Conservation (phyloP, 2,329 filamentous ascomycete genomes). For the Byssochlamys sp. region DNA sequence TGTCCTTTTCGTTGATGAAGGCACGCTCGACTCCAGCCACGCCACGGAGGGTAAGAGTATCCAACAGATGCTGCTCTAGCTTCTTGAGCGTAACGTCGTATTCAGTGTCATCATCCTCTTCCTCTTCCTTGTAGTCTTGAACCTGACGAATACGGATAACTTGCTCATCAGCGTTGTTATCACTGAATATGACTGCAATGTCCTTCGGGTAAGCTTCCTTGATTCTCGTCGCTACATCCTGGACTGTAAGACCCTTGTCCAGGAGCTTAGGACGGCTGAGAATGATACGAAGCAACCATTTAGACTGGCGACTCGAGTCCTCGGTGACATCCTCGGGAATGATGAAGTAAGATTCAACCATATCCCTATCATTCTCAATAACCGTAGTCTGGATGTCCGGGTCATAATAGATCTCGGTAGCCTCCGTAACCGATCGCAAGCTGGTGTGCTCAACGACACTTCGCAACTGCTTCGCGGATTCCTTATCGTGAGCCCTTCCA, state of each 20-base stretch:
- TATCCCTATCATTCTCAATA: conserved; percentile 79
- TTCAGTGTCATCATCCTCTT: conserved; percentile 64
- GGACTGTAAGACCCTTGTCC: conserved; percentile 78
- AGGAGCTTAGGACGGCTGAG: conserved; percentile 89
- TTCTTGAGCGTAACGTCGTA: conserved; percentile 90
- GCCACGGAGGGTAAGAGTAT: conserved; percentile 82
- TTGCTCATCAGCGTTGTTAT: conserved; percentile 93
- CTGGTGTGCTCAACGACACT: conserved; percentile 91
- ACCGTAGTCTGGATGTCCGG: conserved; percentile 77
- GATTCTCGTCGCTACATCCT: conserved; percentile 81
- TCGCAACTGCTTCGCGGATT: conserved; percentile 73
- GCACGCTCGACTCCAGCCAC: conserved; percentile 80
- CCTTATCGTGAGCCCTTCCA: conserved; percentile 54
- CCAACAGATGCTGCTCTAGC: conserved; percentile 80
- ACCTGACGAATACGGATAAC: conserved; percentile 86
- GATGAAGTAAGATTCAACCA: conserved; percentile 94
- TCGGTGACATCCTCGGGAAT: conserved; percentile 73
- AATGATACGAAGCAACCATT: conserved; percentile 89
- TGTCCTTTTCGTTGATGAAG: conserved; percentile 76
- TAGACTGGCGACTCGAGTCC: conserved; percentile 60
- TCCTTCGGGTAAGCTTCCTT: conserved; percentile 79
- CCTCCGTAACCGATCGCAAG: conserved; percentile 77
- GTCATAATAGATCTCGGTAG: conserved; percentile 95
- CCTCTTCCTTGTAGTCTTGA: conserved; percentile 58
- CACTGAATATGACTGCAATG: conserved; percentile 87